Conservation (phyloP, 192 early-diverging fungal species). For the Gryganskiella cystojenkinii region DNA sequence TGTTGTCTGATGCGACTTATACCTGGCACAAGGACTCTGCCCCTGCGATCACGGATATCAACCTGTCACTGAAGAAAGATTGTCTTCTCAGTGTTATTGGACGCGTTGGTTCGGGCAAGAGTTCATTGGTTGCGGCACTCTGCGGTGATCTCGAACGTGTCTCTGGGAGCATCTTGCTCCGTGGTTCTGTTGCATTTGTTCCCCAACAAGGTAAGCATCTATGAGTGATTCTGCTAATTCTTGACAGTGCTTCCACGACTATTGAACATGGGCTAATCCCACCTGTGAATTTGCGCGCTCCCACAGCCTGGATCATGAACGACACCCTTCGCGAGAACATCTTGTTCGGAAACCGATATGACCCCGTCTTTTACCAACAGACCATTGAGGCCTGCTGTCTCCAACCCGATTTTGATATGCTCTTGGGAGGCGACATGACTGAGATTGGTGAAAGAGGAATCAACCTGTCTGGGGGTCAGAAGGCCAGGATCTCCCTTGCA, state of each 20-base stretch:
- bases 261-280: no score
- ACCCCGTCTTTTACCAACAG: slow-evolving; percentile 59
- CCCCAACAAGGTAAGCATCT: slow-evolving; percentile 42
- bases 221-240: no score
- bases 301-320: slow-evolving; percentile 93
- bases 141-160: slow-evolving; percentile 89
- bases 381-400: slow-evolving; percentile 87
- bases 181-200: slow-evolving; percentile 76
- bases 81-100: slow-evolving; percentile 46
- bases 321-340: slow-evolving; percentile 92
- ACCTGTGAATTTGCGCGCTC: no score
- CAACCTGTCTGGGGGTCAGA: slow-evolving; percentile 94
- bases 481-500: slow-evolving; percentile 73
- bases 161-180: slow-evolving; percentile 70
- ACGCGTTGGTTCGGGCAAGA: slow-evolving; percentile 64
- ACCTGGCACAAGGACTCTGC: slow-evolving; percentile 43
- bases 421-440: slow-evolving; percentile 88
- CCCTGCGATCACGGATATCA: slow-evolving; percentile 36
- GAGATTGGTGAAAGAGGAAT: slow-evolving; percentile 95
- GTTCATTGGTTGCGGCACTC: slow-evolving; percentile 62
- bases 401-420: slow-evolving; percentile 83
- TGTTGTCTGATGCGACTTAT: slow-evolving; percentile 39
- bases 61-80: slow-evolving; percentile 29
- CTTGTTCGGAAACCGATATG: slow-evolving; percentile 83
- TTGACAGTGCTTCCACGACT: no score